These are phyloP conservation scores for Lipomyces mesembrius DNA, from an alignment of 805 yeast species.

Conservation along the genomic window DNA sequence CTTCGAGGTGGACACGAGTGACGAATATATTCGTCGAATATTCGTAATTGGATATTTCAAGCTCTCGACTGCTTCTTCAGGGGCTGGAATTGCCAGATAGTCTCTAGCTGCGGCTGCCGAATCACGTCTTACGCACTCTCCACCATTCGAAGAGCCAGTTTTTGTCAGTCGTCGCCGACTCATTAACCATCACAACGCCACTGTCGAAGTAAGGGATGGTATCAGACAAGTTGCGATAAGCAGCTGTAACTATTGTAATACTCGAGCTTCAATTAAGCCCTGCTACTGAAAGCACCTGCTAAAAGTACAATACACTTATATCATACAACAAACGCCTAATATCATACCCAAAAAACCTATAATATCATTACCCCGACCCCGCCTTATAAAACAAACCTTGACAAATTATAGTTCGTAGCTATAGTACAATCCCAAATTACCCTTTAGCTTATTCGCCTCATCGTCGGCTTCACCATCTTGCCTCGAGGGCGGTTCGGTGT, in stretches of 20 bases:
- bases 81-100: neutral
- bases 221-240: too few species aligned
- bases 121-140: neutral
- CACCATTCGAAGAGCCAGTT: neutral
- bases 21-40: too few species aligned
- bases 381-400: too few species aligned
- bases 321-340: neutral
- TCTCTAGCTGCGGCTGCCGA: too few species aligned
- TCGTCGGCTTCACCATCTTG: neutral
- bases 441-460: neutral
- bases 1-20: too few species aligned
- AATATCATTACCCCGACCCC: neutral
- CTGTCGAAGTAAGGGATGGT: neutral
- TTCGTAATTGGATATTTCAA: too few species aligned
- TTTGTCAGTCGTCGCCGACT: neutral
- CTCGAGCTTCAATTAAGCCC: neutral
- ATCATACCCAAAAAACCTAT: neutral
- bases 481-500: neutral
- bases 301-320: neutral
- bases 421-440: conserved; percentile 1
- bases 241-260: neutral
- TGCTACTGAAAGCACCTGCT: neutral
- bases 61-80: neutral
- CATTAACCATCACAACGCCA: conserved; percentile 1
- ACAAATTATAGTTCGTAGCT: conserved; percentile 2